Base-by-base conservation (phyloP, 2,329 filamentous ascomycete species). In the Gyromitra esculenta region DNA sequence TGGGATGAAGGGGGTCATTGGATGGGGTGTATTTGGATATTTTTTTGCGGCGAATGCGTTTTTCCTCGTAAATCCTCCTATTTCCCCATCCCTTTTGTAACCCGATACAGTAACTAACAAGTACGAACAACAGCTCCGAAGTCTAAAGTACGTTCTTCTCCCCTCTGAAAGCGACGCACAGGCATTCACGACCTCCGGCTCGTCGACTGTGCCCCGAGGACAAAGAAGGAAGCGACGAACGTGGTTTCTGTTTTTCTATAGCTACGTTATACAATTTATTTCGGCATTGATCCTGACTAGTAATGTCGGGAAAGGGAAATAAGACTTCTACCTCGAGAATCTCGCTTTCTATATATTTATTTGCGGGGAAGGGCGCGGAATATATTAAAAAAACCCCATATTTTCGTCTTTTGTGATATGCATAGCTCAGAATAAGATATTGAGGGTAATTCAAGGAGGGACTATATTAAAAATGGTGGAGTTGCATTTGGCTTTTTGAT, bases 11-110 rank as follows among this genome's bases (percentile, higher is more conserved):
- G 92, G 95, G 25, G 96, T 93, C 1, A 91, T 94, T 64, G 92
- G 93, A 70, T 96, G 92, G 92, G 86, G 94, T 67, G 88, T 97
- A 72, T 99, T 99, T 83, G 84, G 91, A 43, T 99, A 99, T 84
- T 96, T 93, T 0, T 99, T 96, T 83, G 85, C 93, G 77, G 95
- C 96, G 15, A 98, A 98, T 84, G 95, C 95, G 0, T 92, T 99
- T 80, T 99, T 99, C 84, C 82, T 99, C 85, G 94, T 97, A 87
- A 83, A 90, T 85, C 13, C 1, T 18, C 43, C 25, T 41, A 0
- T 37, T n/a, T 39, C 35, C 54, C 8, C 21, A 18, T 43, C 6
- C 6, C n/a, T 67, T 35, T 76, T 25, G 13, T 39, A 21, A 18
- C 9, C 45, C 4, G 6, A 31, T 56, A 41, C 11, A 37, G 18